Percentiles rank a stretch among this genome's conserved stretches.
phyloP scores from a whole-genome alignment of 2,329 filamentous ascomycete species.

The Colletotrichum viniferum region DNA sequence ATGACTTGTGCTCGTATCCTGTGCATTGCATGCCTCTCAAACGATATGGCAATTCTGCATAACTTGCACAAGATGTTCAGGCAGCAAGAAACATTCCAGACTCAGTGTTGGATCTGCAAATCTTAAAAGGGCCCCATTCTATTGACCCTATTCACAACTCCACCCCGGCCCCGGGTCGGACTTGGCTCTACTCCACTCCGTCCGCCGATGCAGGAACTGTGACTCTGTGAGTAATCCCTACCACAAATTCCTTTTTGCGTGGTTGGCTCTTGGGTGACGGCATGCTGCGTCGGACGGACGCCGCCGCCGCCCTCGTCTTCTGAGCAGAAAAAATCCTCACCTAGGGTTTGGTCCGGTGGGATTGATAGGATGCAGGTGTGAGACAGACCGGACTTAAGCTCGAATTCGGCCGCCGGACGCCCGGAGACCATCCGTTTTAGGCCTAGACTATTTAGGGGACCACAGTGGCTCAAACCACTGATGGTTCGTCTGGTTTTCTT shows the following conservation, averaged over 20 bases:
- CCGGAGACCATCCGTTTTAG: not conserved
- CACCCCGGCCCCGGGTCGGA: constrained; percentile 10
- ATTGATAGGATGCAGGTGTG: not conserved
- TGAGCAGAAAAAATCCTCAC: not conserved
- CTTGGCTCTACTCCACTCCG: constrained; percentile 2
- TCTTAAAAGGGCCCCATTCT: not conserved
- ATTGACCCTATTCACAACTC: not conserved
- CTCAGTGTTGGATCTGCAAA: not conserved
- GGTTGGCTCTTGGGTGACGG: not conserved
- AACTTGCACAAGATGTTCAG: not conserved
- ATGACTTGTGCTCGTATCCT: not conserved
- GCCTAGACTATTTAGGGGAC: not conserved
- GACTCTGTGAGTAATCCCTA: constrained; percentile 15
- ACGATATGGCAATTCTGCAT: not conserved
- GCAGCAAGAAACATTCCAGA: not conserved
- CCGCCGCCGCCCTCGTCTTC: not conserved
- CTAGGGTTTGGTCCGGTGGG: not conserved
- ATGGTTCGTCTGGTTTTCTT: not conserved
- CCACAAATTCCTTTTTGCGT: not conserved
- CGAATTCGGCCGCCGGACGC: not conserved
- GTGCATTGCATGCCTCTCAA: not conserved
- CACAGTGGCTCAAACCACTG: not conserved
- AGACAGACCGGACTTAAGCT: not conserved
- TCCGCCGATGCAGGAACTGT: constrained; percentile 20
- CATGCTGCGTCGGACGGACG: not conserved